These are phyloP conservation scores for Epichloe amarillans DNA, from an alignment of 2,329 filamentous ascomycete genomes.

Conservation along the genomic window DNA sequence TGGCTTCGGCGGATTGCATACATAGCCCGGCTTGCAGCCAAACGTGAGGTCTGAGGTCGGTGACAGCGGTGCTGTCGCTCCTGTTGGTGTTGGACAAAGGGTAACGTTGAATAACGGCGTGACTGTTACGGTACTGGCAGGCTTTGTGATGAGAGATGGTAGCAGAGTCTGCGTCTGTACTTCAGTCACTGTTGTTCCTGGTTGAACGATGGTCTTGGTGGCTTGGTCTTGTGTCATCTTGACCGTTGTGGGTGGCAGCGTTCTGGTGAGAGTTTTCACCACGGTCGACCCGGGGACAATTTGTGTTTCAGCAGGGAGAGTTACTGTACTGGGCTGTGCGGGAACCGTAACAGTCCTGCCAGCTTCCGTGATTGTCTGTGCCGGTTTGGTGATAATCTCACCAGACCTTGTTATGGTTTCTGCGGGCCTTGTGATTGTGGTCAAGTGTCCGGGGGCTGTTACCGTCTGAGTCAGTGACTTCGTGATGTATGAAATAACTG, in stretches of 20 bases:
- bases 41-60: constrained; percentile 31
- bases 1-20: constrained; percentile 40
- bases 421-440: constrained; percentile 4
- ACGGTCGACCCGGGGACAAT: constrained; percentile 7
- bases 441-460: constrained; percentile 4
- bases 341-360: constrained; percentile 13
- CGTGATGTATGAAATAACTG: constrained; percentile 8
- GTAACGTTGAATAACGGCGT: constrained; percentile 19
- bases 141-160: constrained; percentile 15
- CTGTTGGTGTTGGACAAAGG: constrained; percentile 32
- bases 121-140: constrained; percentile 16
- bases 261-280: constrained; percentile 4
- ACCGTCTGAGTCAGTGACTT: constrained; percentile 3
- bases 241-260: constrained; percentile 6
- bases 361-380: not conserved
- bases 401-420: constrained; percentile 2
- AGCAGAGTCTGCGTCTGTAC: constrained; percentile 17
- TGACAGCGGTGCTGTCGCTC: constrained; percentile 18
- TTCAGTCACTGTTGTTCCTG: constrained; percentile 17
- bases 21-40: constrained; percentile 38
- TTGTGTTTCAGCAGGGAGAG: constrained; percentile 13
- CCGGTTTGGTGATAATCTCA: constrained; percentile 7
- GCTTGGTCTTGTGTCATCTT: constrained; percentile 9
- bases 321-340: constrained; percentile 13
- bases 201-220: constrained; percentile 19